These are phyloP conservation scores for Flaveria sonorensis DNA, from an alignment of 129 eudicot genomes.

Conservation along the genomic window DNA sequence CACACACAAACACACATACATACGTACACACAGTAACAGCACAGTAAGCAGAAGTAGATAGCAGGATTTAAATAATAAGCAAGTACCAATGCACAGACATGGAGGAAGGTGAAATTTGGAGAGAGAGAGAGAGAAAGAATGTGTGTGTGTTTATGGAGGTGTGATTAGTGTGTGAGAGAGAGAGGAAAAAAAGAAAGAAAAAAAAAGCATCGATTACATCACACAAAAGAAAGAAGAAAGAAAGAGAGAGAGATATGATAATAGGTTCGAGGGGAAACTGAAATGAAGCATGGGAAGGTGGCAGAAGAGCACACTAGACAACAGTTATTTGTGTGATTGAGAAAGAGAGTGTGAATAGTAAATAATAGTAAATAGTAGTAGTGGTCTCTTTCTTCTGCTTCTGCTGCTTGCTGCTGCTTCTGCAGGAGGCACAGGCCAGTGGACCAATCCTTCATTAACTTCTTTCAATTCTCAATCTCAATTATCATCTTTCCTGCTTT, in stretches of 20 bases:
- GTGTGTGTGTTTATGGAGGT: conserved; percentile 29
- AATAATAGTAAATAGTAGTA: conserved; percentile 6
- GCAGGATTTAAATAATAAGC: conserved; percentile 31
- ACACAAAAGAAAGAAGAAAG: conserved; percentile 6
- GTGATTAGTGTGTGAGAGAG: conserved; percentile 26
- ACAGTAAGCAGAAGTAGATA: conserved; percentile 24
- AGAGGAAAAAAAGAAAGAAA: neutral
- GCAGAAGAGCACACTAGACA: conserved; percentile 42
- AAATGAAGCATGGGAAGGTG: conserved; percentile 41
- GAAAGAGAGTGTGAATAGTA: conserved; percentile 36
- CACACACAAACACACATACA: neutral
- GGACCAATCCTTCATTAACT: conserved; percentile 50
- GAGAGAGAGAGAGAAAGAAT: conserved; percentile 1
- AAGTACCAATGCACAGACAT: conserved; percentile 52
- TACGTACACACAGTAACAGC: conserved; percentile 6
- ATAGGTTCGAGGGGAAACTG: conserved; percentile 36
- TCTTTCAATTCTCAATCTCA: conserved; percentile 30
- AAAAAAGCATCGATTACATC: conserved; percentile 32
- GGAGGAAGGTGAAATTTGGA: conserved; percentile 41
- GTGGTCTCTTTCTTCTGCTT: conserved; percentile 37
- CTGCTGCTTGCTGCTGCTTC: conserved; percentile 17
- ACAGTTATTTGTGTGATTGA: conserved; percentile 47
- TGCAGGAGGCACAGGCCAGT: conserved; percentile 20
- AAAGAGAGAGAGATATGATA: neutral
- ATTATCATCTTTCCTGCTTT: conserved; percentile 31